A percentile compares a stretch with the other conserved stretches of the same genome.
phyloP scores from a whole-genome alignment of 2,329 filamentous ascomycete genomes.

The Westerdykella ornata region DNA sequence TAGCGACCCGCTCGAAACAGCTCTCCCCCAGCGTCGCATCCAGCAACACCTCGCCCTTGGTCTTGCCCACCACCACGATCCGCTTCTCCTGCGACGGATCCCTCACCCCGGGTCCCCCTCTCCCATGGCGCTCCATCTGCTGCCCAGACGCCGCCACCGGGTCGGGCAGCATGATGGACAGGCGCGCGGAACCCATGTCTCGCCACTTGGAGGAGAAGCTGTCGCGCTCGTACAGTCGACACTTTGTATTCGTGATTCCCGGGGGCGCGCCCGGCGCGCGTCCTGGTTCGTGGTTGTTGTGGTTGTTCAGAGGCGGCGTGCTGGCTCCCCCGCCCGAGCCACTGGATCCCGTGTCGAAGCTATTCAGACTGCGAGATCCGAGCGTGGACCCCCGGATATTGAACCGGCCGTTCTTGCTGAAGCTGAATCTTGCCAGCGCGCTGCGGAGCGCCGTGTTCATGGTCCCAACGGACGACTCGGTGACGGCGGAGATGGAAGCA shows the following conservation, averaged over 20 bases:
- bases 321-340: conserved; percentile 37
- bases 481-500: conserved; percentile 55
- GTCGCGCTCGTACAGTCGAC: conserved; percentile 77
- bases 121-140: conserved; percentile 22
- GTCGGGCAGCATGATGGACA: conserved; percentile 72
- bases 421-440: conserved; percentile 66
- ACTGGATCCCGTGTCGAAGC: conserved; percentile 41
- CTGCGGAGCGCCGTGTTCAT: conserved; percentile 69
- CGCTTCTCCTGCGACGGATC: conserved; percentile 64
- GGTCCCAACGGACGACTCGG: conserved; percentile 67
- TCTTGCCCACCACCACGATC: conserved; percentile 68
- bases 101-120: conserved; percentile 34
- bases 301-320: conserved; percentile 30
- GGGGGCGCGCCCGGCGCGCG: conserved; percentile 43
- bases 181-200: conserved; percentile 75
- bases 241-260: conserved; percentile 73
- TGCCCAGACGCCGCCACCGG: conserved; percentile 24
- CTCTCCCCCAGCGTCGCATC: conserved; percentile 80
- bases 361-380: conserved; percentile 52
- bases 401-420: conserved; percentile 63
- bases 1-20: conserved; percentile 76
- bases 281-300: conserved; percentile 15
- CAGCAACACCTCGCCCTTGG: conserved; percentile 60
- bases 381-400: conserved; percentile 77
- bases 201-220: conserved; percentile 72